Evolutionary conservation across 495 filamentous ascomycete species (phyloP).

Genomic region (Podospora tetraspora): DNA sequence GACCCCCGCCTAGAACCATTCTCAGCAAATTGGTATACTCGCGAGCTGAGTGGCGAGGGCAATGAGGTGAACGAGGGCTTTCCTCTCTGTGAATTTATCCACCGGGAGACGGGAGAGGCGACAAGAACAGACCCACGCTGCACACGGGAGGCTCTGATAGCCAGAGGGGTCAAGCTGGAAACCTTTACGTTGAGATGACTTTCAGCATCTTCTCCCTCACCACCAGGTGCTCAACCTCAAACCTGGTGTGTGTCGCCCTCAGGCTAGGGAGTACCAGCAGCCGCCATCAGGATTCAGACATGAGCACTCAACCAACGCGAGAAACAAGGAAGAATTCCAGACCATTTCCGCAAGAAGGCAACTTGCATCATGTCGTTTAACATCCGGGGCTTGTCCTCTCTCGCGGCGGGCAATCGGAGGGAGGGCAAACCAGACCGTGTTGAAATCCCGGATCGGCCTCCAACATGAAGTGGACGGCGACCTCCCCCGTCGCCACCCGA

Average conservation of each 20-base stretch:
- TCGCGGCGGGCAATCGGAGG: not conserved
- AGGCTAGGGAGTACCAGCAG: too few species aligned
- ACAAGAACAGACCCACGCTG: not conserved
- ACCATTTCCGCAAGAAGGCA: not conserved
- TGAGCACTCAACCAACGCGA: not conserved
- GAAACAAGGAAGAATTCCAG: not conserved
- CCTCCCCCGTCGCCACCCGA: not conserved
- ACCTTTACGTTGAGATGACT: not conserved
- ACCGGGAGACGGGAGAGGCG: not conserved
- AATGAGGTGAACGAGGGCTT: not conserved
- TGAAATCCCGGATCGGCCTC: not conserved
- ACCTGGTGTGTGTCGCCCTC: too few species aligned
- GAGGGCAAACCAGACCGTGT: not conserved
- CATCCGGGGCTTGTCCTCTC: not conserved
- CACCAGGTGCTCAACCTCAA: not conserved
- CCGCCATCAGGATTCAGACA: too few species aligned
- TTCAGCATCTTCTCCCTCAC: not conserved
- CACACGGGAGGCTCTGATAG: not conserved
- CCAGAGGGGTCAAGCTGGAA: not conserved
- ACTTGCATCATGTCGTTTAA: too few species aligned
- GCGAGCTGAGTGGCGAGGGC: not conserved
- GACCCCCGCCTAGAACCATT: not conserved
- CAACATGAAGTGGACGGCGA: not conserved
- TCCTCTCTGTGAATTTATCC: not conserved
- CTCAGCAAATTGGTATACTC: not conserved